These are phyloP conservation scores for Ilyonectria mors-panacis DNA, from an alignment of 2,329 filamentous ascomycete species.

Conservation along the genomic window DNA sequence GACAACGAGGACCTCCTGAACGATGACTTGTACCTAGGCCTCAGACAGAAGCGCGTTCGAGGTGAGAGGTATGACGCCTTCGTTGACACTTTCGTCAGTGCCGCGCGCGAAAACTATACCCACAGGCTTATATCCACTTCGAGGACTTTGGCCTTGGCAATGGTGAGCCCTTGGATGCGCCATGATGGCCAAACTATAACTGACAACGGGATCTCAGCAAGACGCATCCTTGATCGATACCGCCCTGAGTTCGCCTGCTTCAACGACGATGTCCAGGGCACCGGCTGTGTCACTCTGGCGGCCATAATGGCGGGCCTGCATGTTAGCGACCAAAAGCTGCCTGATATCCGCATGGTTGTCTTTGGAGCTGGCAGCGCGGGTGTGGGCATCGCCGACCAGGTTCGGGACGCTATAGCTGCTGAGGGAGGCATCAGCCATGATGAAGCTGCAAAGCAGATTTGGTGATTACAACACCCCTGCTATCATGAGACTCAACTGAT, in stretches of 20 bases:
- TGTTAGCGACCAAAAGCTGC: constrained; percentile 75
- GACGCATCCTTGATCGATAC: constrained; percentile 83
- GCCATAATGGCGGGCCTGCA: constrained; percentile 84
- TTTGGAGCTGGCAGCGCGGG: constrained; percentile 89
- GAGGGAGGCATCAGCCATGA: constrained; percentile 76
- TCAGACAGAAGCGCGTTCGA: constrained; percentile 75
- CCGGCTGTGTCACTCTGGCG: constrained; percentile 88
- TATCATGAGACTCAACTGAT: neutral
- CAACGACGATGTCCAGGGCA: constrained; percentile 93
- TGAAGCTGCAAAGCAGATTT: constrained; percentile 87
- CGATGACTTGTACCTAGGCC: constrained; percentile 85
- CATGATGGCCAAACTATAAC: neutral
- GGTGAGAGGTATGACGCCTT: constrained; percentile 84
- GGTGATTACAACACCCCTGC: constrained; percentile 60
- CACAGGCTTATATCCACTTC: constrained; percentile 88
- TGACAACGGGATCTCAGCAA: constrained; percentile 61
- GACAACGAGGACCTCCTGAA: constrained; percentile 82
- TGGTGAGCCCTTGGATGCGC: constrained; percentile 55
- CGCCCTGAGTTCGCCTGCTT: constrained; percentile 83
- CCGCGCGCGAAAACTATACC: constrained; percentile 80
- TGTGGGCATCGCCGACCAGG: constrained; percentile 88
- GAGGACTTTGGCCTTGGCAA: constrained; percentile 89
- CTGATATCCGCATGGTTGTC: constrained; percentile 79
- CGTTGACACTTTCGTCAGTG: constrained; percentile 80
- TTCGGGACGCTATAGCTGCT: constrained; percentile 82